Conservation (phyloP, 371 early-diverging fungal genomes). For the Umbelopsis sp. region DNA sequence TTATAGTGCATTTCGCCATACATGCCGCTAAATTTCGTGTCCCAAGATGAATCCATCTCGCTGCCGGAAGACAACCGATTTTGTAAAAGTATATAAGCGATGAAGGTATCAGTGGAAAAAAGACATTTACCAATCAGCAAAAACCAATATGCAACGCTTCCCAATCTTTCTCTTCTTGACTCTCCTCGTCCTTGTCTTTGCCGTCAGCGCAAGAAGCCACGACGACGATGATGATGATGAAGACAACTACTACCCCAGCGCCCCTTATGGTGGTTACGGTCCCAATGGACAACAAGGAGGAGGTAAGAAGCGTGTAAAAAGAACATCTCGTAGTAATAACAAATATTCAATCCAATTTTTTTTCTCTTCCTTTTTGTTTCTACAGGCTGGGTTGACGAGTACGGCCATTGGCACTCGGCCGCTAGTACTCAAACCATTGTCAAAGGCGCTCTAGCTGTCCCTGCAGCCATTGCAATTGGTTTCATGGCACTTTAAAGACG, state of each 20-base stretch:
- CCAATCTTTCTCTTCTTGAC: neutral
- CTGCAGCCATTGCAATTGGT: neutral
- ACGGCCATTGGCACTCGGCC: neutral
- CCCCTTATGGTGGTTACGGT: neutral
- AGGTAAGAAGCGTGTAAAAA: neutral
- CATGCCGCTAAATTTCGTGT: neutral
- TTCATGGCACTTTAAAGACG: neutral
- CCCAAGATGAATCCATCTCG: no score
- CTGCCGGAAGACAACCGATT: neutral
- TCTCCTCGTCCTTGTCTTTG: neutral
- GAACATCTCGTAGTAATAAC: neutral
- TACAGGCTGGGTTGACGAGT: neutral
- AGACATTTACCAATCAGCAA: neutral
- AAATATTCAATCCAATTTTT: no score
- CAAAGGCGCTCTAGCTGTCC: neutral
- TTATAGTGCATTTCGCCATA: neutral
- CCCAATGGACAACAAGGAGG: neutral
- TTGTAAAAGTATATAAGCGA: neutral
- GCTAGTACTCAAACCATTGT: constrained; percentile 2
- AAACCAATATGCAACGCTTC: neutral
- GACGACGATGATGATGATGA: neutral
- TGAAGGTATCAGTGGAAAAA: neutral
- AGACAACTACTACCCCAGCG: neutral
- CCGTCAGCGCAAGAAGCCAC: neutral
- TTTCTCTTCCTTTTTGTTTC: neutral